Percentiles rank a stretch among this genome's conserved stretches.
Conservation (phyloP, 306 rosid genomes). For the Inga laurina region DNA sequence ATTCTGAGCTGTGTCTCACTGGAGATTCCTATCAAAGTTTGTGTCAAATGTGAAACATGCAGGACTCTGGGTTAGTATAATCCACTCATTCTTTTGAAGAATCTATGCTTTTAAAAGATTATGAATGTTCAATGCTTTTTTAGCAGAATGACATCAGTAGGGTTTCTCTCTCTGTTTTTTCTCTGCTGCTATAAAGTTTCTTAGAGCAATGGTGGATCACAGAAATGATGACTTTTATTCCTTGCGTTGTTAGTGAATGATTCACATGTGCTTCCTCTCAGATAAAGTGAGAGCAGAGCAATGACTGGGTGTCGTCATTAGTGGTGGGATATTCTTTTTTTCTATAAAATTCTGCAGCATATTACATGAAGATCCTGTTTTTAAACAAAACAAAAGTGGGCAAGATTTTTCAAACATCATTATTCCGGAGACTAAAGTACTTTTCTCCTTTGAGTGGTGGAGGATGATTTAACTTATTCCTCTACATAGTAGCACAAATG, state of each 20-base stretch:
- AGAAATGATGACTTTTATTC: slow-evolving; percentile 15
- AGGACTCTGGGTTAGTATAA: slow-evolving; percentile 31
- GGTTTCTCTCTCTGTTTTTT: neutral
- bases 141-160: neutral
- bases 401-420: slow-evolving; percentile 20
- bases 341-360: slow-evolving; percentile 23
- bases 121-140: neutral
- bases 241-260: neutral
- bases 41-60: slow-evolving; percentile 26
- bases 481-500: slow-evolving; percentile 9
- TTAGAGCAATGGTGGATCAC: slow-evolving; percentile 12
- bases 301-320: slow-evolving; percentile 13
- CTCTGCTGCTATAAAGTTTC: slow-evolving; percentile 3
- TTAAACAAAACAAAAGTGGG: neutral
- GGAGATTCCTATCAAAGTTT: slow-evolving; percentile 27
- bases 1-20: slow-evolving; percentile 20
- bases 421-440: slow-evolving; percentile 24
- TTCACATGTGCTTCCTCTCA: neutral
- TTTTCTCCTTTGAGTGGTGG: slow-evolving; percentile 33
- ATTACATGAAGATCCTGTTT: slow-evolving; percentile 25
- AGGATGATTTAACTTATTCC: slow-evolving; percentile 24
- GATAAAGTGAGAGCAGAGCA: slow-evolving; percentile 5
- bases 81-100: slow-evolving; percentile 35
- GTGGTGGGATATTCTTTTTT: neutral
- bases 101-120: neutral